Evolutionary conservation across 805 yeast species (phyloP).

Genomic region (Suhomyces pyralidae): DNA sequence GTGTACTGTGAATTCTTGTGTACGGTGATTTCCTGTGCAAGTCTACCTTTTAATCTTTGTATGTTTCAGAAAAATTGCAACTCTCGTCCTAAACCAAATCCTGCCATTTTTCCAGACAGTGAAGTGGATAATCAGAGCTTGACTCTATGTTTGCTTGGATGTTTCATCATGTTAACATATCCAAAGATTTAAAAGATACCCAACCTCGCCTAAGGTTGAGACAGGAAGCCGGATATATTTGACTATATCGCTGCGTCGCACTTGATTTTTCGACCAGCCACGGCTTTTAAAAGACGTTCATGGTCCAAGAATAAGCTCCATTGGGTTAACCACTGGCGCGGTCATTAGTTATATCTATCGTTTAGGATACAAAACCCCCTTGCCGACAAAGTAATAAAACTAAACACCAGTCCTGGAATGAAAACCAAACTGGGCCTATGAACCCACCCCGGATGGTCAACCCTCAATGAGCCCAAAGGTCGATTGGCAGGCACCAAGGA

Average conservation of each 20-base stretch:
- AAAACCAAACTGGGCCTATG: conserved; percentile 15
- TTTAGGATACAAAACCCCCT: conserved; percentile 55
- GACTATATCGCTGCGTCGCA: conserved; percentile 52
- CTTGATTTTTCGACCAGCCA: conserved; percentile 10
- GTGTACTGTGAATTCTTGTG: no score
- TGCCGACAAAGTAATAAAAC: conserved; percentile 49
- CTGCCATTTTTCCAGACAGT: conserved; percentile 48
- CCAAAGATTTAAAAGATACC: conserved; percentile 17
- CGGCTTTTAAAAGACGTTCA: conserved; percentile 45
- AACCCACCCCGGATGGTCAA: background rate
- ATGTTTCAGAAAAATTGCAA: conserved; percentile 41
- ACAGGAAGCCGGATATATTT: conserved; percentile 54
- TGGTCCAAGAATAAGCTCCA: conserved; percentile 82
- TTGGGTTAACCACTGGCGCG: conserved; percentile 54
- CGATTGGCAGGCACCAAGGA: background rate
- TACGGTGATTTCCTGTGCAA: no score
- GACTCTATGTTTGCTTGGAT: conserved; percentile 82
- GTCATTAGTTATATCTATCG: conserved; percentile 75
- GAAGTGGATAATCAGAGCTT: conserved; percentile 60
- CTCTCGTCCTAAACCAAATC: conserved; percentile 59
- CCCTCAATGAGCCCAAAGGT: background rate
- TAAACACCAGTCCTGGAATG: conserved; percentile 18
- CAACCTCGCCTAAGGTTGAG: conserved; percentile 21
- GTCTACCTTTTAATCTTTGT: background rate
- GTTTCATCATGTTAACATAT: conserved; percentile 57